These are phyloP conservation scores for Euphrasia confusa DNA, from an alignment of 257 asterid genomes.

Conservation along the genomic window DNA sequence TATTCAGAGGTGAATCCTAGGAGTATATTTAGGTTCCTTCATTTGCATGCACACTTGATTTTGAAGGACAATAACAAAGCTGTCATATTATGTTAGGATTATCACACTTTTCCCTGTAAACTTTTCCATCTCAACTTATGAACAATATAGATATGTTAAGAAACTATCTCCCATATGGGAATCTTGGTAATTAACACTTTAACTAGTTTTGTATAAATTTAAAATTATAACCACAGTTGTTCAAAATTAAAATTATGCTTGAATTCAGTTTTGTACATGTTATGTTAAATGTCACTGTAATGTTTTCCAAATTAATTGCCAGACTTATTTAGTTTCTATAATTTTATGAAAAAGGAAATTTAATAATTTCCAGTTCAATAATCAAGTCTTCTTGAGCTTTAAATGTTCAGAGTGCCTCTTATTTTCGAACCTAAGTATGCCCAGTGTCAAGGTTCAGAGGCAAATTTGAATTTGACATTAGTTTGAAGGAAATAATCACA, in stretches of 20 bases:
- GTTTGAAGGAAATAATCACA: background rate
- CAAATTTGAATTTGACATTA: background rate
- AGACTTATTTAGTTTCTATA: conserved; percentile 1
- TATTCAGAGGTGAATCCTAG: background rate
- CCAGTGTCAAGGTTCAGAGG: background rate
- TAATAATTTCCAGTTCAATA: background rate
- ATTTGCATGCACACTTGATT: background rate
- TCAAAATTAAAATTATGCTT: background rate
- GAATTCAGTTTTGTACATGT: background rate
- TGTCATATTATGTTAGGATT: background rate
- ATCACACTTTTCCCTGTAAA: background rate
- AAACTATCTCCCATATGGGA: background rate
- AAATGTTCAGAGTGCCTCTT: background rate
- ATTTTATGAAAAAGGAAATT: background rate
- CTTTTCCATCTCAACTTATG: background rate
- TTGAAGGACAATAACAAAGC: background rate
- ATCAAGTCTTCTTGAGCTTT: background rate
- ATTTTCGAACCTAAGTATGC: background rate
- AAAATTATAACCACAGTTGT: background rate
- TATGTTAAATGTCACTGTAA: background rate
- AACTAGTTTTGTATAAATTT: background rate
- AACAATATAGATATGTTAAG: background rate
- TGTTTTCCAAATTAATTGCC: background rate
- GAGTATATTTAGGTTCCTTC: background rate
- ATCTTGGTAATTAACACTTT: conserved; percentile 1